phyloP scores from a whole-genome alignment of 1,284 basidiomycete species.

The Pseudozyma sp. region DNA sequence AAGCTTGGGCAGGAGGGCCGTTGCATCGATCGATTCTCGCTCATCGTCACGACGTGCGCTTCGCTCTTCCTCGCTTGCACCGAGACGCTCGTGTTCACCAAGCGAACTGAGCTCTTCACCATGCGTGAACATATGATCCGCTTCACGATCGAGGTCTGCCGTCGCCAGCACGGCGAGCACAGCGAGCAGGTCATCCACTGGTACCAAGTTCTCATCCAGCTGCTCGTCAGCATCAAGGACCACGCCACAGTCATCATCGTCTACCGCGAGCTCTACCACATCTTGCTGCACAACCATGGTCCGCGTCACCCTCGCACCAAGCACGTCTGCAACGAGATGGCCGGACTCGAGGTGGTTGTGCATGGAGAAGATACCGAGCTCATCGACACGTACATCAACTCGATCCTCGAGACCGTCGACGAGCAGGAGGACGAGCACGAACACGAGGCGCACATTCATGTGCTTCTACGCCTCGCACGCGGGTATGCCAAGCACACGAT shows the following conservation, averaged over 20 bases:
- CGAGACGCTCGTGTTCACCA: conserved; percentile 8
- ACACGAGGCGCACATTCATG: conserved; percentile 1
- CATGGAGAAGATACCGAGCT: conserved; percentile 1
- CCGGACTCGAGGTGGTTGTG: conserved; percentile 4
- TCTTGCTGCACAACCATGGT: conserved; percentile 1
- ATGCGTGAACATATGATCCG: conserved; percentile 12
- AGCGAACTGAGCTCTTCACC: conserved; percentile 9
- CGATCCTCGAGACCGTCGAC: conserved; percentile 13
- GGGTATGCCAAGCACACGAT: conserved; percentile 1
- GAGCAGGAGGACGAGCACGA: conserved; percentile 7
- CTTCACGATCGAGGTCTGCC: conserved; percentile 12
- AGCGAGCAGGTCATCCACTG: conserved; percentile 9
- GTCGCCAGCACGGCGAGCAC: conserved; percentile 13
- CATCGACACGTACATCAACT: conserved; percentile 7
- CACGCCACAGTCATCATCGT: conserved; percentile 4
- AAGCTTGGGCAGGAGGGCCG: conserved; percentile 2
- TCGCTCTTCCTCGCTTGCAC: conserved; percentile 7
- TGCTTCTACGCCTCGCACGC: conserved; percentile 7
- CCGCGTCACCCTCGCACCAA: conserved; percentile 2
- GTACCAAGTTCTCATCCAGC: conserved; percentile 14
- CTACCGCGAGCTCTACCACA: conserved; percentile 7
- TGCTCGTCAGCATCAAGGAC: conserved; percentile 8
- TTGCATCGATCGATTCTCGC: conserved; percentile 6
- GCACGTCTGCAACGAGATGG: conserved; percentile 7
- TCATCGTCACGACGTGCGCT: conserved; percentile 9